These are phyloP conservation scores for Blechomonas ayalai DNA, from an alignment of 208 protist species.

Conservation along the genomic window DNA sequence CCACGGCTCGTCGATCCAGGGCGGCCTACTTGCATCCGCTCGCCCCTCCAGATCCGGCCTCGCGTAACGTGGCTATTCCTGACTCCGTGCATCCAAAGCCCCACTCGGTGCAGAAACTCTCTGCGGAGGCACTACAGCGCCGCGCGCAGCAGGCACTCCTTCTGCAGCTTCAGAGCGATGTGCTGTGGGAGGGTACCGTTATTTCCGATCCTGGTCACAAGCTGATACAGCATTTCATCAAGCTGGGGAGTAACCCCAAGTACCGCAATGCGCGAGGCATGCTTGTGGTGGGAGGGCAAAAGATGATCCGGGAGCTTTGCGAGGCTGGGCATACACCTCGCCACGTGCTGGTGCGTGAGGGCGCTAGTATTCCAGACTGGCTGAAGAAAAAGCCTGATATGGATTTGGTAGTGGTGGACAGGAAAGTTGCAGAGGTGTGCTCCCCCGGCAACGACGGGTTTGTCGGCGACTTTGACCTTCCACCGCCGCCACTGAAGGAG, in stretches of 20 bases:
- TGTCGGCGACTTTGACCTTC: conserved; percentile 84
- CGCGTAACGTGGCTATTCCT: conserved; percentile 67
- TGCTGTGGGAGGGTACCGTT: conserved; percentile 84
- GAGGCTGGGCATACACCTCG: conserved; percentile 44
- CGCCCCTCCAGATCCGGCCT: conserved; percentile 58
- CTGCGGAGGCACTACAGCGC: conserved; percentile 59
- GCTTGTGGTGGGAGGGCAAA: conserved; percentile 61
- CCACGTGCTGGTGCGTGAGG: conserved; percentile 61
- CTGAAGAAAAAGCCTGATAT: conserved; percentile 13
- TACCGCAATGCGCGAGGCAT: conserved; percentile 72
- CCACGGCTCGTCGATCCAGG: conserved; percentile 36
- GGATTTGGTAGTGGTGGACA: conserved; percentile 57
- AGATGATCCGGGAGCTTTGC: conserved; percentile 80
- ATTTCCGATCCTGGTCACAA: conserved; percentile 59
- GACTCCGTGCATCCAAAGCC: conserved; percentile 28
- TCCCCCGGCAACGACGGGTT: conserved; percentile 79
- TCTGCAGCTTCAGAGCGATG: conserved; percentile 66
- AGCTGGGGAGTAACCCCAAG: conserved; percentile 59
- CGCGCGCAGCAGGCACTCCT: conserved; percentile 61
- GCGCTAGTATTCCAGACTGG: conserved; percentile 54
- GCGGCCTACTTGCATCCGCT: conserved; percentile 57
- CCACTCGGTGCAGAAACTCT: conserved; percentile 8
- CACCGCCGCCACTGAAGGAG: conserved; percentile 71
- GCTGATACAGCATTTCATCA: conserved; percentile 75
- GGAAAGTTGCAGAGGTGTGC: conserved; percentile 36